phyloP scores from a whole-genome alignment of 495 filamentous ascomycete species.

The Immersiella caudata region DNA sequence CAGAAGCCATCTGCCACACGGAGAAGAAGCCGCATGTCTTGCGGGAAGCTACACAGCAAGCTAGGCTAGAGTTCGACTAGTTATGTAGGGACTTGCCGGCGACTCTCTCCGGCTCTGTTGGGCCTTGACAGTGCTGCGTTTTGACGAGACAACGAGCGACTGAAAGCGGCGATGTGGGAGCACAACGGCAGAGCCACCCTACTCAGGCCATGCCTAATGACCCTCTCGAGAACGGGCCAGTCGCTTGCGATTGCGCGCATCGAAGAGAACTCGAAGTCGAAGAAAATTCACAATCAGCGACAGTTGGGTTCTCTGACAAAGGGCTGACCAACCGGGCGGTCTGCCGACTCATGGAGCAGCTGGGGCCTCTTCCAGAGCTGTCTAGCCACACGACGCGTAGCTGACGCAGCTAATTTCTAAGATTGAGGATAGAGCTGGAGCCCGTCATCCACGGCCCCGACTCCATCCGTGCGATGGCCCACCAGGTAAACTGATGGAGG shows the following conservation, averaged over 20 bases:
- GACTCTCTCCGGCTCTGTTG: no score
- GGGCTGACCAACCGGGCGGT: conserved; percentile 5
- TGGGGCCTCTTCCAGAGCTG: neutral
- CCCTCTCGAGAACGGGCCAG: neutral
- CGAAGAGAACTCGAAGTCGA: neutral
- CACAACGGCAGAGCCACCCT: neutral
- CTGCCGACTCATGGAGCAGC: neutral
- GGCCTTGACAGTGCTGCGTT: neutral
- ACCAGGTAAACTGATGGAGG: neutral
- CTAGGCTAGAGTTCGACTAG: neutral
- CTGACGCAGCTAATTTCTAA: neutral
- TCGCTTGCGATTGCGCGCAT: neutral
- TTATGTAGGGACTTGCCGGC: neutral
- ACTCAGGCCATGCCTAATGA: neutral
- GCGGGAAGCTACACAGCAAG: conserved; percentile 1
- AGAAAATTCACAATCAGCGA: neutral
- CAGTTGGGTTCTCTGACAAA: neutral
- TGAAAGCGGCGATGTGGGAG: neutral
- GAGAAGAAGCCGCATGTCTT: neutral
- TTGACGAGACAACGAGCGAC: neutral
- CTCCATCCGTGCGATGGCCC: neutral
- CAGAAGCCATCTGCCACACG: neutral
- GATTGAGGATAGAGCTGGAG: neutral
- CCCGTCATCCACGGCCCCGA: neutral
- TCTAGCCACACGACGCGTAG: neutral